A percentile compares a stretch with the other conserved stretches of the same genome.
Conservation (phyloP, 495 filamentous ascomycete genomes). For the Xylaria nigripes region DNA sequence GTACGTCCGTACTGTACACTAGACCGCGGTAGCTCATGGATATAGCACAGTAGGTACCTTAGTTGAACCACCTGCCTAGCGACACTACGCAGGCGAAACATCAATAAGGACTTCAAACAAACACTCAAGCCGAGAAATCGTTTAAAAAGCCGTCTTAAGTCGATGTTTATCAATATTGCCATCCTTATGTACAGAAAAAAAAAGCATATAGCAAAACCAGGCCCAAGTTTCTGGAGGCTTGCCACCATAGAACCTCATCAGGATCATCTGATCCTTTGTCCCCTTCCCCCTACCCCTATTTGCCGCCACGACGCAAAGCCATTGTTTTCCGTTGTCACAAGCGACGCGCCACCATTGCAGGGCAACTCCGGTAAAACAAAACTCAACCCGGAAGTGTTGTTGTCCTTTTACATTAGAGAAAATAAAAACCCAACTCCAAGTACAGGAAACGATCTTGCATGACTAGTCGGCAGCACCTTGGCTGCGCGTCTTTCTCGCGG, state of each 20-base stretch:
- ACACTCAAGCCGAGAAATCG: too few species aligned
- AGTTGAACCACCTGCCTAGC: too few species aligned
- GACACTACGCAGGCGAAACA: too few species aligned
- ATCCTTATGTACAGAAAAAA: background rate
- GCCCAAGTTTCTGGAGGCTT: background rate
- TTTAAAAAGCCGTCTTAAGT: background rate
- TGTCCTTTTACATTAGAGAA: background rate
- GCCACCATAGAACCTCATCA: background rate
- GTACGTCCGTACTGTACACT: too few species aligned
- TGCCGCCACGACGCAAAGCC: background rate
- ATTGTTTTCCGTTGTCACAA: background rate
- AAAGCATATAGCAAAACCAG: background rate
- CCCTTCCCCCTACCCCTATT: background rate
- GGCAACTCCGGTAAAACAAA: background rate
- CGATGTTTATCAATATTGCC: background rate
- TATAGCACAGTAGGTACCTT: too few species aligned
- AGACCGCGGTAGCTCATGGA: too few species aligned
- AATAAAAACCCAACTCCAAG: background rate
- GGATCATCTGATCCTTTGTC: too few species aligned
- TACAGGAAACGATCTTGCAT: background rate
- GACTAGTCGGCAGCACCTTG: slow-evolving; percentile 31
- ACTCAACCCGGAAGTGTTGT: background rate
- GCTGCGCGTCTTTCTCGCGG: slow-evolving; percentile 37
- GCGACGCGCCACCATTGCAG: background rate
- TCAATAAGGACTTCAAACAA: too few species aligned